Percentiles rank a stretch among this genome's conserved stretches.
Evolutionary conservation across 1,284 basidiomycete genomes (phyloP).

Genomic region (Ceratobasidium sp.): DNA sequence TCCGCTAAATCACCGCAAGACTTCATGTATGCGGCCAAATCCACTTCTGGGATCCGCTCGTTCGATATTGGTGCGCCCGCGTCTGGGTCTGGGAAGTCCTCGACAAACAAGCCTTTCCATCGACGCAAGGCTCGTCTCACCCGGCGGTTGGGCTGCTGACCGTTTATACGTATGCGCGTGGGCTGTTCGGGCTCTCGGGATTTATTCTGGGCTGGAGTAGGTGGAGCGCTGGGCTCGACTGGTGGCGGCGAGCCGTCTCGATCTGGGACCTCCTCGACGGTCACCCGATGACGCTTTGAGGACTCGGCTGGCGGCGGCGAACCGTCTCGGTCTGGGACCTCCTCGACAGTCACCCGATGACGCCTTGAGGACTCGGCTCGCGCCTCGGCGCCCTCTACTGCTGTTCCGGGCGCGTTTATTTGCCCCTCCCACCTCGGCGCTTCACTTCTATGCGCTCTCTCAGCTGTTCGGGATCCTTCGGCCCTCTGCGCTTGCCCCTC

Average conservation of each 20-base stretch:
- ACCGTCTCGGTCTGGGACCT: not conserved
- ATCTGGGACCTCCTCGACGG: not conserved
- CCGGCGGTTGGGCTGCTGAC: no score
- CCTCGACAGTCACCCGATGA: not conserved
- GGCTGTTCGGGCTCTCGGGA: no score
- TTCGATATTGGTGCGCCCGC: conserved; percentile 20
- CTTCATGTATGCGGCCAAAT: conserved; percentile 14
- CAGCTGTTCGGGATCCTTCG: no score
- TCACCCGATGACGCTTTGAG: not conserved
- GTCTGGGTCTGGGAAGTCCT: not conserved
- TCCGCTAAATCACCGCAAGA: not conserved
- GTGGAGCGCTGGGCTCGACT: not conserved
- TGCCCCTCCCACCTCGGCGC: no score
- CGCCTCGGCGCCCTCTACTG: not conserved
- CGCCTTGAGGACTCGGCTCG: not conserved
- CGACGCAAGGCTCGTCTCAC: not conserved
- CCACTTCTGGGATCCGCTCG: not conserved
- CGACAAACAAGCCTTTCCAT: not conserved
- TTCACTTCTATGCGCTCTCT: no score
- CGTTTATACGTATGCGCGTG: no score
- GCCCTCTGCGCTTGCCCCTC: not conserved
- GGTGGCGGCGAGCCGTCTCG: not conserved
- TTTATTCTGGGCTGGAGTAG: no score
- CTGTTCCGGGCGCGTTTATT: not conserved
- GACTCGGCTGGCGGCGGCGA: not conserved